Base-by-base conservation (phyloP, 1,284 basidiomycete genomes). In the Trametes hirsuta region DNA sequence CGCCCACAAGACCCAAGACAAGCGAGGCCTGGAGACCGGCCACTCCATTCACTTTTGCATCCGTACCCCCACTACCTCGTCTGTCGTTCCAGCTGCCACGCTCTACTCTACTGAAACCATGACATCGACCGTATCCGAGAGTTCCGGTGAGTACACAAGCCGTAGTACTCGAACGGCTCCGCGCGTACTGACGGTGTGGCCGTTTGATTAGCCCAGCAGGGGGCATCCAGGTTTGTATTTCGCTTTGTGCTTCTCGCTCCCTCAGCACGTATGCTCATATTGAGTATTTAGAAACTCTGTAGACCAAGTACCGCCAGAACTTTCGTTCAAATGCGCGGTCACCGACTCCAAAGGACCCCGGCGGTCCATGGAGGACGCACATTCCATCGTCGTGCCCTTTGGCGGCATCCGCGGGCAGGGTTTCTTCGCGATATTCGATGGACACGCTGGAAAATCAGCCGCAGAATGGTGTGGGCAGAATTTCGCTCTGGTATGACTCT, bases 391-490 rank as follows among this genome's bases (percentile, higher is more conserved):
- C 55, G 92, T 96, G 66, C 95, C 98, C 72, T 99, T 94, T 74
- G 95, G 88, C 25, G 86, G 88, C 37, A 82, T 99, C 12, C 86
- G 88, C 47, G 97, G 97, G 0, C 97, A 99, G 74, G 96, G 95
- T 8, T 98, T 97, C 80, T 98, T 97, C 73, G 95, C 95, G 11
- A 88, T 99, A 46, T 99, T 99, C 71, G 97, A 99, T 69, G 97
- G 97, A 3, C 97, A 99, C 72, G 97, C 97, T 0, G 97, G 97
- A 21, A 98, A 98, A 73, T 94, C 98, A 71, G 95, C 97, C 21
- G 97, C 97, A 21, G 97, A 99, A 74, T 99, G 96, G 96, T 99
- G 97, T 76, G 96, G 97, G 24, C 83, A 87, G 68, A 90, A 99
- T 76, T 98, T 99, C 76, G 95, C 98, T 73, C 86, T 95, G 79